phyloP scores from a whole-genome alignment of 768 basidiomycete species.

The Naganishia vaughanmartiniae region DNA sequence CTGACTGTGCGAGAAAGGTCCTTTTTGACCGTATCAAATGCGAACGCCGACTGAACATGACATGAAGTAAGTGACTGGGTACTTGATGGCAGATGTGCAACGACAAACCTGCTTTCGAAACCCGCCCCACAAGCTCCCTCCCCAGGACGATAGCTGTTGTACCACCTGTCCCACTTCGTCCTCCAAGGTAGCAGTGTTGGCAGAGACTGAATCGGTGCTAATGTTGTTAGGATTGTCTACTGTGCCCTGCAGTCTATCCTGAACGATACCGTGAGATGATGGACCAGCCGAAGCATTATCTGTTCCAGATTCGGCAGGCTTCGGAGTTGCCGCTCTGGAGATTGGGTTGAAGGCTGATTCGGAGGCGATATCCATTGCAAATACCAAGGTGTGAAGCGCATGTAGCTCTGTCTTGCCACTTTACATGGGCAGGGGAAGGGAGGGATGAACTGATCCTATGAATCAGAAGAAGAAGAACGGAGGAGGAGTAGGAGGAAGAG shows the following conservation, averaged over 20 bases:
- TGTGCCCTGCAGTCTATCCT: neutral
- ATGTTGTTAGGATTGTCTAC: neutral
- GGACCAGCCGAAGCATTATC: neutral
- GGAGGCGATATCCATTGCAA: slow-evolving; percentile 11
- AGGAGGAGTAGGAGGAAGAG: neutral
- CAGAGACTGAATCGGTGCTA: neutral
- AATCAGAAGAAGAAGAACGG: too few species aligned
- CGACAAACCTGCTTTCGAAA: slow-evolving; percentile 76
- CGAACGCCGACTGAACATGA: slow-evolving; percentile 38
- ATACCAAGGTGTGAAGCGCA: too few species aligned
- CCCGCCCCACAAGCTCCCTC: slow-evolving; percentile 80
- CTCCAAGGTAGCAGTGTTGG: slow-evolving; percentile 56
- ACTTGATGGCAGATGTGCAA: neutral
- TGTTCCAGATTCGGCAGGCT: neutral
- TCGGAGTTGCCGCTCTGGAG: slow-evolving; percentile 6
- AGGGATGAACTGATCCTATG: too few species aligned
- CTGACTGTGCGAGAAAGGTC: slow-evolving; percentile 48
- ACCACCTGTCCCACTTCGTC: slow-evolving; percentile 87
- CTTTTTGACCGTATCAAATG: slow-evolving; percentile 42
- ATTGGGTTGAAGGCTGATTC: slow-evolving; percentile 9
- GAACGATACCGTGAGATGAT: neutral
- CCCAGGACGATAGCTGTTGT: slow-evolving; percentile 62
- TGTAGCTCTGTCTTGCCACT: neutral
- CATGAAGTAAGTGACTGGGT: neutral
- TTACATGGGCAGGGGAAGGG: too few species aligned